Percentiles rank a stretch among this genome's conserved stretches.
Conservation (phyloP, 1,284 basidiomycete genomes). For the Pseudozyma pruni region DNA sequence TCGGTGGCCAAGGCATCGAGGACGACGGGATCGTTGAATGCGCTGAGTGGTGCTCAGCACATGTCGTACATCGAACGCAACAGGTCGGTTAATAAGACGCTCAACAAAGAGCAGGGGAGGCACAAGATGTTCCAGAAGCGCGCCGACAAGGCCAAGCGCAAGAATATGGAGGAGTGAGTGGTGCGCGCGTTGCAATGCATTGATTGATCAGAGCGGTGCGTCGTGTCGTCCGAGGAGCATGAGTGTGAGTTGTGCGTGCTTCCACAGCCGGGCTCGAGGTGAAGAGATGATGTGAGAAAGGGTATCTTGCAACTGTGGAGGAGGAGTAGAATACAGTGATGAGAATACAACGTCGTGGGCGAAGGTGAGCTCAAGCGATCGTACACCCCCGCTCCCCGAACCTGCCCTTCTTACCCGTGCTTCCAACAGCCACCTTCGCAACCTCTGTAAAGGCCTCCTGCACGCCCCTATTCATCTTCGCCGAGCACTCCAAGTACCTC, state of each 20-base stretch:
- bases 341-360: slow-evolving; percentile 6
- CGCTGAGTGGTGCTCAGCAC: slow-evolving; percentile 66
- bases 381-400: not conserved
- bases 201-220: not conserved
- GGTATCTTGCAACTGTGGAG: not conserved
- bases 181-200: not conserved
- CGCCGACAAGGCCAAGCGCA: slow-evolving; percentile 47
- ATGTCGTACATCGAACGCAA: slow-evolving; percentile 69
- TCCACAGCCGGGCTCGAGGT: no score
- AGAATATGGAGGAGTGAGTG: slow-evolving; percentile 28
- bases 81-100: slow-evolving; percentile 64
- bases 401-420: not conserved
- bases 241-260: no score
- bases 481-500: slow-evolving; percentile 79
- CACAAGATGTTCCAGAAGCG: slow-evolving; percentile 63
- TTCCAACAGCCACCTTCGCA: slow-evolving; percentile 19
- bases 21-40: slow-evolving; percentile 65
- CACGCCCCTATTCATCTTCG: slow-evolving; percentile 93
- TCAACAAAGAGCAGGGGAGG: slow-evolving; percentile 59
- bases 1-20: slow-evolving; percentile 52
- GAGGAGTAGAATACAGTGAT: slow-evolving; percentile 2
- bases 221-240: no score
- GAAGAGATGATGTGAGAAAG: no score
- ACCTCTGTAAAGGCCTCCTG: slow-evolving; percentile 78
- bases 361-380: slow-evolving; percentile 7